Evolutionary conservation across 1,284 basidiomycete genomes (phyloP).

Genomic region (Neonothopanus nambi): DNA sequence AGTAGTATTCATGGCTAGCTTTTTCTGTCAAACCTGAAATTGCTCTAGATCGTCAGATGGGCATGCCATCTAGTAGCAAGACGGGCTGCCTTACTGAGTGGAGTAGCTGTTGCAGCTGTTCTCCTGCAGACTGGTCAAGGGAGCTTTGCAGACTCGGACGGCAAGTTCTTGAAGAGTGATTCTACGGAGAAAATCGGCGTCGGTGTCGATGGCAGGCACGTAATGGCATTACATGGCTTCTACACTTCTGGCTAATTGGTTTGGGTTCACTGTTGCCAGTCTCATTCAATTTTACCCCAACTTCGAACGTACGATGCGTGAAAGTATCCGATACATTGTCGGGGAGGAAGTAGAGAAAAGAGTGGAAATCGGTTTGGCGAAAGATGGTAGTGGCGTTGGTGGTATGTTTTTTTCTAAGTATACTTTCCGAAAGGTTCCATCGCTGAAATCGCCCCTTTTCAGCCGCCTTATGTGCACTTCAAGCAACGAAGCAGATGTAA

Average conservation of each 20-base stretch:
- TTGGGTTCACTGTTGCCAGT: slow-evolving; percentile 37
- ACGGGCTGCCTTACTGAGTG: slow-evolving; percentile 84
- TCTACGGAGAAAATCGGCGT: slow-evolving; percentile 59
- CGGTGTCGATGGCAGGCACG: slow-evolving; percentile 87
- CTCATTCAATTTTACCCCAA: slow-evolving; percentile 90
- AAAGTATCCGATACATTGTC: slow-evolving; percentile 74
- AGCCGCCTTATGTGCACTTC: slow-evolving; percentile 59
- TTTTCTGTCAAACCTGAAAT: not conserved
- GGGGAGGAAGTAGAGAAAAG: slow-evolving; percentile 79
- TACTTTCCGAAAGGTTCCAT: not conserved
- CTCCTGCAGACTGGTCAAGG: slow-evolving; percentile 79
- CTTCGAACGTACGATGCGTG: slow-evolving; percentile 76
- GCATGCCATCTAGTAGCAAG: slow-evolving; percentile 76
- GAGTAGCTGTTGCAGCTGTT: slow-evolving; percentile 84
- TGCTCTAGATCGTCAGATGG: slow-evolving; percentile 72
- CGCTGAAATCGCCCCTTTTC: slow-evolving; percentile 4
- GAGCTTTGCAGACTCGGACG: slow-evolving; percentile 40
- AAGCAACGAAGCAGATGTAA: slow-evolving; percentile 16
- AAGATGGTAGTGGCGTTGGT: slow-evolving; percentile 96
- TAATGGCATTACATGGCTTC: not conserved
- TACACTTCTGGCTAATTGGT: slow-evolving; percentile 4
- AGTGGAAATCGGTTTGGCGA: slow-evolving; percentile 88
- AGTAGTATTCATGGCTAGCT: slow-evolving; percentile 14
- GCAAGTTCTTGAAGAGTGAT: slow-evolving; percentile 40
- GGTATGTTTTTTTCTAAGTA: slow-evolving; percentile 48